Evolutionary conservation across 2,329 filamentous ascomycete species (phyloP).

Genomic region (Pestalotiopsis sp.): DNA sequence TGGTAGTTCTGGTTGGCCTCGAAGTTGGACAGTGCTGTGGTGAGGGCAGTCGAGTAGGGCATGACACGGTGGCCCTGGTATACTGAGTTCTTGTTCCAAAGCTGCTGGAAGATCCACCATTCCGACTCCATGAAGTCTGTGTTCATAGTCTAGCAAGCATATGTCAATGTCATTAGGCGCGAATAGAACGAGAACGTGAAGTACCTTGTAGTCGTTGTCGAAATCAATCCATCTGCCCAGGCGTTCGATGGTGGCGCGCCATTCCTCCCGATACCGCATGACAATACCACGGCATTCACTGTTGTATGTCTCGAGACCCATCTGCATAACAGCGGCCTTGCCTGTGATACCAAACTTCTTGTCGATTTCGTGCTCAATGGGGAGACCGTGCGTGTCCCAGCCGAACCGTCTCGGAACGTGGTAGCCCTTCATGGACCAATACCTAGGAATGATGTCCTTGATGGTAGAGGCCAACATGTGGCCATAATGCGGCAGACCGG

Average conservation of each 20-base stretch:
- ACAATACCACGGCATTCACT: constrained; percentile 89
- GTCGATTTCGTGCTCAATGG: constrained; percentile 96
- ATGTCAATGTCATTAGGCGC: not conserved
- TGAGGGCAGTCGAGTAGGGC: constrained; percentile 91
- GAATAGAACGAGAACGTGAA: constrained; percentile 11
- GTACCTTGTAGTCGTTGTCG: constrained; percentile 91
- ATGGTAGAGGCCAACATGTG: constrained; percentile 90
- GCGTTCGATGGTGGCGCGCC: constrained; percentile 84
- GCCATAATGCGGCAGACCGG: constrained; percentile 66
- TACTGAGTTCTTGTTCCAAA: constrained; percentile 86
- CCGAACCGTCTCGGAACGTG: constrained; percentile 92
- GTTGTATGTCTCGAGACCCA: constrained; percentile 90
- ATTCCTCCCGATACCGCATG: constrained; percentile 86
- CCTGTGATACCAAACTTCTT: constrained; percentile 91
- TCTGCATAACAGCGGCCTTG: constrained; percentile 81
- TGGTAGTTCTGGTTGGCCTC: constrained; percentile 95
- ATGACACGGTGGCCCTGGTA: constrained; percentile 92
- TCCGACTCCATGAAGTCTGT: constrained; percentile 83
- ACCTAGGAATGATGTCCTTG: constrained; percentile 94
- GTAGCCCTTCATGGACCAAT: constrained; percentile 96
- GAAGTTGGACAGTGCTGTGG: constrained; percentile 89
- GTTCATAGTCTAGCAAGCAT: not conserved
- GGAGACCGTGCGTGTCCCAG: constrained; percentile 93
- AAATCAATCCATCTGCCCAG: constrained; percentile 97
- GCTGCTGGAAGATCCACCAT: constrained; percentile 96